phyloP scores from a whole-genome alignment of 1,139 yeast genomes.

The Geotrichum histeridarum region DNA sequence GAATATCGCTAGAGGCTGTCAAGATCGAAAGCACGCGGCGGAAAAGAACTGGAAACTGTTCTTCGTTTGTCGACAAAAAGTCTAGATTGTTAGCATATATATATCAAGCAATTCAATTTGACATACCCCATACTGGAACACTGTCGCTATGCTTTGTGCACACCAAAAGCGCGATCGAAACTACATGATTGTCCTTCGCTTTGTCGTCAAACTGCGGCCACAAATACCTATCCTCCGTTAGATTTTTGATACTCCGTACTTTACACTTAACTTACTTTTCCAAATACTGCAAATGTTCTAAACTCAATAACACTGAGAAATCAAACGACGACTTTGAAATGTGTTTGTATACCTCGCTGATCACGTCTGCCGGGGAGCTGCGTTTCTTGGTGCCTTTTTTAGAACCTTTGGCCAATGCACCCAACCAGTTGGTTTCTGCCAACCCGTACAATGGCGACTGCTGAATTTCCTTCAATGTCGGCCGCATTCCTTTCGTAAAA shows the following conservation, averaged over 20 bases:
- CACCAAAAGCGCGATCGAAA: slow-evolving; percentile 34
- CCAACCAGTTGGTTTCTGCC: slow-evolving; percentile 25
- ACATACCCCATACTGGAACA: slow-evolving; percentile 21
- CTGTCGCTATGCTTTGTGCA: slow-evolving; percentile 22
- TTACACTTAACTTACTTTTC: slow-evolving; percentile 23
- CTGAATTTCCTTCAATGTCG: slow-evolving; percentile 22
- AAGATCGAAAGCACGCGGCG: slow-evolving; percentile 29
- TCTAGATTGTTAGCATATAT: slow-evolving; percentile 6
- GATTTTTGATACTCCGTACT: slow-evolving; percentile 23
- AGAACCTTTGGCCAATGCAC: background rate
- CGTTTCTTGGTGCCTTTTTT: background rate
- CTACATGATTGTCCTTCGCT: slow-evolving; percentile 41
- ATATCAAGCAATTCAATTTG: background rate
- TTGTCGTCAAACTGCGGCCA: slow-evolving; percentile 45
- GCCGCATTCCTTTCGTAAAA: background rate
- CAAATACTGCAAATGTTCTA: slow-evolving; percentile 25
- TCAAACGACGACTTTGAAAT: background rate
- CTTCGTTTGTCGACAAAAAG: slow-evolving; percentile 23
- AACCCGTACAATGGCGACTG: slow-evolving; percentile 22
- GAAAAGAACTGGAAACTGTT: slow-evolving; percentile 30
- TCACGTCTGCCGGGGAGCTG: background rate
- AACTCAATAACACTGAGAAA: slow-evolving; percentile 6
- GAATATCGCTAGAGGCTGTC: slow-evolving; percentile 16
- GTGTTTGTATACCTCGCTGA: background rate
- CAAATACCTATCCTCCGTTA: slow-evolving; percentile 29